phyloP scores from a whole-genome alignment of 2,329 filamentous ascomycete genomes.

The Nigrospora osmanthi region DNA sequence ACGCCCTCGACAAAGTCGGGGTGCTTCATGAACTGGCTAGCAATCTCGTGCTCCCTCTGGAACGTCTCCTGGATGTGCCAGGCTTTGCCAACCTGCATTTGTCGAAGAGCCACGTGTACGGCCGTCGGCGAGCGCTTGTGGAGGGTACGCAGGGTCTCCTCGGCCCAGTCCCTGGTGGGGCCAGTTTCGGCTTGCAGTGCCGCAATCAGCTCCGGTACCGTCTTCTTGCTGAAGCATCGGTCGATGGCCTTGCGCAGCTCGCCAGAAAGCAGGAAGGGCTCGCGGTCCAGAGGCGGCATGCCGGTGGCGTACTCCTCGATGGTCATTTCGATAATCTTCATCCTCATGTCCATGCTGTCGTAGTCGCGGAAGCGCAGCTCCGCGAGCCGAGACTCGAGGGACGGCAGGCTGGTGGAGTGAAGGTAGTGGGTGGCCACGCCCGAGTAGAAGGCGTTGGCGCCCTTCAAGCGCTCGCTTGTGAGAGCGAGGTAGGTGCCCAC shows the following conservation, averaged over 20 bases:
- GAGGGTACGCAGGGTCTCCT: conserved; percentile 68
- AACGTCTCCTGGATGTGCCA: conserved; percentile 87
- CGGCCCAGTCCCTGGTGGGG: conserved; percentile 64
- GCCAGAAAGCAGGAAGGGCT: conserved; percentile 61
- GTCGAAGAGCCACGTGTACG: conserved; percentile 74
- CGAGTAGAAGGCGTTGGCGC: conserved; percentile 80
- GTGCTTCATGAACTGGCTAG: conserved; percentile 80
- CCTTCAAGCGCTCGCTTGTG: conserved; percentile 76
- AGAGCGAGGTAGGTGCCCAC: conserved; percentile 89
- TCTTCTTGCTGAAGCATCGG: conserved; percentile 65
- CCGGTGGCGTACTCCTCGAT: conserved; percentile 89
- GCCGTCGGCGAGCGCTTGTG: conserved; percentile 75
- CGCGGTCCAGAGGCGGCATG: conserved; percentile 57
- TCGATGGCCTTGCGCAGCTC: conserved; percentile 75
- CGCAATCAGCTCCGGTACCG: conserved; percentile 60
- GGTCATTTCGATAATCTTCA: conserved; percentile 71
- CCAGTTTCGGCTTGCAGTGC: conserved; percentile 53
- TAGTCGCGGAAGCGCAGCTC: conserved; percentile 86
- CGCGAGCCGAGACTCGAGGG: conserved; percentile 75
- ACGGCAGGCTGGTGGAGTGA: conserved; percentile 77
- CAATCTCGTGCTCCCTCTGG: conserved; percentile 76
- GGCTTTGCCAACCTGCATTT: conserved; percentile 66
- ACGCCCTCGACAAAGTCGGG: conserved; percentile 91
- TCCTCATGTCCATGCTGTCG: conserved; percentile 52
- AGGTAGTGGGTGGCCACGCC: conserved; percentile 95